These are phyloP conservation scores for Cladochytrium replicatum DNA, from an alignment of 192 early-diverging fungal species.

Conservation along the genomic window DNA sequence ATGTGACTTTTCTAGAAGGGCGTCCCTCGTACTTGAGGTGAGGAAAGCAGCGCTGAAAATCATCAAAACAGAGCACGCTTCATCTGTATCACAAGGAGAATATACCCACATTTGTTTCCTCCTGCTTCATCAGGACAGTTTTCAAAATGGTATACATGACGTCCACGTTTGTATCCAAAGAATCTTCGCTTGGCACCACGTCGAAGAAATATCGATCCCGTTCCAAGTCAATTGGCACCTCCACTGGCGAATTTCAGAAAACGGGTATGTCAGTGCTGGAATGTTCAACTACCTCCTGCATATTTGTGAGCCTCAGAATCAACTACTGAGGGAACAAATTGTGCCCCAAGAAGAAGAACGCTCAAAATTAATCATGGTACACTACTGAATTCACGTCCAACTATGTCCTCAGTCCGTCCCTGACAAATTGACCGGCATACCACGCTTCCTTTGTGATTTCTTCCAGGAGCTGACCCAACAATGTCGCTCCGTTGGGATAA, in stretches of 20 bases:
- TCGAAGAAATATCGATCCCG: conserved; percentile 1
- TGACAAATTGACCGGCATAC: conserved; percentile 32
- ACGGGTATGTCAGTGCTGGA: too few relatives aligned
- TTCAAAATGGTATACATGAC: not conserved
- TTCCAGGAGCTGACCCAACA: too few relatives aligned
- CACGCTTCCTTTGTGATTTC: conserved; percentile 19
- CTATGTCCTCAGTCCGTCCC: conserved; percentile 3
- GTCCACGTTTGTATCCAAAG: not conserved
- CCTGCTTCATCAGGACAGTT: too few relatives aligned
- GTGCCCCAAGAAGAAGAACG: too few relatives aligned
- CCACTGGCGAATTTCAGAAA: too few relatives aligned
- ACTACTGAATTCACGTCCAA: too few relatives aligned
- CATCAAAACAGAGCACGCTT: not conserved
- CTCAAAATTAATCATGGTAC: too few relatives aligned
- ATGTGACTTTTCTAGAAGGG: conserved; percentile 34
- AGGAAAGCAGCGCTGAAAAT: conserved; percentile 27
- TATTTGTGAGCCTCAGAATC: conserved; percentile 53
- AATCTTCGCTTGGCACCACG: conserved; percentile 1
- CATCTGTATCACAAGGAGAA: not conserved
- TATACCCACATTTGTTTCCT: not conserved
- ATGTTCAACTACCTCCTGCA: too few relatives aligned
- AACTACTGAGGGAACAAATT: too few relatives aligned
- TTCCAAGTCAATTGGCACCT: conserved; percentile 24
- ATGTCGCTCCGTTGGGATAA: too few relatives aligned
- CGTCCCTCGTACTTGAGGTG: conserved; percentile 30